phyloP scores from a whole-genome alignment of 768 basidiomycete genomes.

The Leucosporidium creatinivorum region DNA sequence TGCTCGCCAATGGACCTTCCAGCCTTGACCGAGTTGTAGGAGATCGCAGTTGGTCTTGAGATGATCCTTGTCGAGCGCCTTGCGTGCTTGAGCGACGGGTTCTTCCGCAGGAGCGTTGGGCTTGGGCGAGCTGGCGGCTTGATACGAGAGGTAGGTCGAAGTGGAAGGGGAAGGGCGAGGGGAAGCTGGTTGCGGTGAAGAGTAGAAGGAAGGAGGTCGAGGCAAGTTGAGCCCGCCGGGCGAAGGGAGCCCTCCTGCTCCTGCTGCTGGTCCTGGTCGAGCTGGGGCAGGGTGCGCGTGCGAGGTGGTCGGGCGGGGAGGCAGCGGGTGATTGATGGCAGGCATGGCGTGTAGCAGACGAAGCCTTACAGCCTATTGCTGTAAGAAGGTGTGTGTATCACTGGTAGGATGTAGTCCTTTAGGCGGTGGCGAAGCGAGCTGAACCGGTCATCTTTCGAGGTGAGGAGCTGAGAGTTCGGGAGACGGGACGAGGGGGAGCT shows the following conservation, averaged over 20 bases:
- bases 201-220: neutral
- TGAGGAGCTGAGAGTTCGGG: too few species aligned
- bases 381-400: neutral
- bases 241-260: neutral
- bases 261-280: neutral
- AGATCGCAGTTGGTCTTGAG: neutral
- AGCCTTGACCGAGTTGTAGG: conserved; percentile 19
- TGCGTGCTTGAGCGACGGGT: neutral
- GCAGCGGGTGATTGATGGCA: neutral
- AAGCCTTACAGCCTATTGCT: neutral
- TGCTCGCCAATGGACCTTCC: conserved; percentile 14
- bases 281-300: neutral
- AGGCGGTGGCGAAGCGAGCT: too few species aligned
- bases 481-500: too few species aligned
- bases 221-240: neutral
- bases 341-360: neutral
- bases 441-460: too few species aligned
- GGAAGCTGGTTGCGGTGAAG: neutral
- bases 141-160: neutral
- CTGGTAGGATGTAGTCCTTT: too few species aligned
- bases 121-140: neutral
- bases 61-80: conserved; percentile 2
- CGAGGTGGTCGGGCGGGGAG: neutral
- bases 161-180: neutral
- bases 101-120: neutral